Conservation (phyloP, 139 green algal species). For the Gonium pectorale region DNA sequence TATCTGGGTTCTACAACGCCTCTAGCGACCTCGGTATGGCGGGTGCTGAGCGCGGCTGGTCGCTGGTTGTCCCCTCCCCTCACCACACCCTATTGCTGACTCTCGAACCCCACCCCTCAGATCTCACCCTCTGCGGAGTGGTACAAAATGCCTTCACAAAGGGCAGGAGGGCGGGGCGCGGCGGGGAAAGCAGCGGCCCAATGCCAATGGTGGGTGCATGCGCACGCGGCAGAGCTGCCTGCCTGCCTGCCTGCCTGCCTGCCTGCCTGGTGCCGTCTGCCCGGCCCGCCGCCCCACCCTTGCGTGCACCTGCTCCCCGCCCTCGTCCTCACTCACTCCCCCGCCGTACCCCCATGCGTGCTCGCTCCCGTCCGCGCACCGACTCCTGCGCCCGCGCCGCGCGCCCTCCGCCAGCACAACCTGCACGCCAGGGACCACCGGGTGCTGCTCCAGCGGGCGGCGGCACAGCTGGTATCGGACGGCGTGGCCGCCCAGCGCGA, state of each 20-base stretch:
- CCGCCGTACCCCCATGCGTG: too few relatives aligned
- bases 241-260: too few relatives aligned
- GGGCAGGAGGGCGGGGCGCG: not conserved
- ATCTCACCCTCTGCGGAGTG: not conserved
- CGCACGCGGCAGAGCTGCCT: too few relatives aligned
- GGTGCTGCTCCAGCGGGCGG: constrained; percentile 5
- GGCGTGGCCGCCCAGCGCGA: not conserved
- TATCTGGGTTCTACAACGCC: not conserved
- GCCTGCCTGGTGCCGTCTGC: too few relatives aligned
- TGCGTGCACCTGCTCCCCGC: not conserved
- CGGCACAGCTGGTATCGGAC: not conserved
- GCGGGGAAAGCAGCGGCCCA: not conserved
- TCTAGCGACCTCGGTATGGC: constrained; percentile 23
- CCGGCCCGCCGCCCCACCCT: not conserved
- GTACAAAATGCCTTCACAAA: not conserved
- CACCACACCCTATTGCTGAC: too few relatives aligned
- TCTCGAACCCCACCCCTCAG: too few relatives aligned
- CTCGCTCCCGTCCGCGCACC: too few relatives aligned
- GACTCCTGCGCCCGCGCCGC: too few relatives aligned
- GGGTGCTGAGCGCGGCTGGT: too few relatives aligned
- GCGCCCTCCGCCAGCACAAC: too few relatives aligned
- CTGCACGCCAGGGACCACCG: not conserved
- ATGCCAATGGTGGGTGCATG: not conserved
- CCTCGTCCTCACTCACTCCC: too few relatives aligned
- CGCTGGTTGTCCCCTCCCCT: too few relatives aligned